Conservation (phyloP, 208 protist species). For the Leptomonas seymouri region DNA sequence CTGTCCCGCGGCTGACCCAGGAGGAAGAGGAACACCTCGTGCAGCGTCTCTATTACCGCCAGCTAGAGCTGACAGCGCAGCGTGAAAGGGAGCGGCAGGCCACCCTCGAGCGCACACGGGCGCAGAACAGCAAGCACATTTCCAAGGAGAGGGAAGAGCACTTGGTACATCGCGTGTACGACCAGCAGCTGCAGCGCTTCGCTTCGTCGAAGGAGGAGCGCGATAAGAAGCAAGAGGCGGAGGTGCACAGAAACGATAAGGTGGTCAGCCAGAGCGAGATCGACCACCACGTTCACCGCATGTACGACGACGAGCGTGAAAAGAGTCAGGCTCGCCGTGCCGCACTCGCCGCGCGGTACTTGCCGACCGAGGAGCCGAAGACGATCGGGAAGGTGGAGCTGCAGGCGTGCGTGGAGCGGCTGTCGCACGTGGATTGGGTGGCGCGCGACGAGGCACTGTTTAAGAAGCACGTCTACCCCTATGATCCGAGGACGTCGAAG, state of each 20-base stretch:
- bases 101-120: constrained; percentile 43
- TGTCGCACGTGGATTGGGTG: constrained; percentile 79
- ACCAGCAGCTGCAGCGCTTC: constrained; percentile 81
- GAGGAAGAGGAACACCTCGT: constrained; percentile 69
- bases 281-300: constrained; percentile 77
- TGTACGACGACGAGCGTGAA: constrained; percentile 78
- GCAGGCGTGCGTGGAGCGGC: constrained; percentile 65
- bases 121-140: constrained; percentile 42
- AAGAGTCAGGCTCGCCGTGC: constrained; percentile 51
- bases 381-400: constrained; percentile 74
- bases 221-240: constrained; percentile 56
- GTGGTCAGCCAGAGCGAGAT: constrained; percentile 67
- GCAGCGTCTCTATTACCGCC: constrained; percentile 79
- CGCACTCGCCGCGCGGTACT: constrained; percentile 63
- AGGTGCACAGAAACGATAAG: constrained; percentile 66
- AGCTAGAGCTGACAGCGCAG: constrained; percentile 70
- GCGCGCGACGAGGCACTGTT: constrained; percentile 85
- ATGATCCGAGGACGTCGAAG: constrained; percentile 69
- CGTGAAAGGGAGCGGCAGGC: constrained; percentile 61
- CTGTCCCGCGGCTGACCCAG: constrained; percentile 40
- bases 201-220: constrained; percentile 54
- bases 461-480: constrained; percentile 86
- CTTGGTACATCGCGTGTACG: constrained; percentile 77
- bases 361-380: constrained; percentile 53
- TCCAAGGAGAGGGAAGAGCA: constrained; percentile 54